phyloP scores from a whole-genome alignment of 768 basidiomycete genomes.

The Amanita rimosa region DNA sequence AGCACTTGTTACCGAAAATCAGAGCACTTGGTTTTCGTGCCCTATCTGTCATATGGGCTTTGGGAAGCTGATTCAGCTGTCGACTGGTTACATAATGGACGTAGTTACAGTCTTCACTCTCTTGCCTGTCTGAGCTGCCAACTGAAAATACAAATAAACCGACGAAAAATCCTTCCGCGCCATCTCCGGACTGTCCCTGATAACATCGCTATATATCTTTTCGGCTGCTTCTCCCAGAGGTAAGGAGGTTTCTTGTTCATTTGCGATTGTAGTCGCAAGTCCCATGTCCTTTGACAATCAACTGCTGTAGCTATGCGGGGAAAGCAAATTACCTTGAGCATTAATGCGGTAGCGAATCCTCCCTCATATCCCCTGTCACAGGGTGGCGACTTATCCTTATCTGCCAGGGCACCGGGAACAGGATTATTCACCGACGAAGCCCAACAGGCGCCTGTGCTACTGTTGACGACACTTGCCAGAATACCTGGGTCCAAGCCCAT shows the following conservation, averaged over 20 bases:
- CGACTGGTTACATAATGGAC: conserved; percentile 3
- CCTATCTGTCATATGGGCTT: conserved; percentile 21
- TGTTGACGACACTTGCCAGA: conserved; percentile 78
- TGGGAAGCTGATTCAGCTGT: neutral
- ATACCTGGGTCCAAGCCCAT: conserved; percentile 71
- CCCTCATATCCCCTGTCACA: conserved; percentile 79
- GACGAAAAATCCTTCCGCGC: conserved; percentile 71
- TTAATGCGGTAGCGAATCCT: conserved; percentile 74
- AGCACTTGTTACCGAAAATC: conserved; percentile 49
- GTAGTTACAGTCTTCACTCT: neutral
- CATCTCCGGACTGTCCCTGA: conserved; percentile 45
- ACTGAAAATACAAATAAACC: conserved; percentile 52
- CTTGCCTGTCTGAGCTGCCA: neutral
- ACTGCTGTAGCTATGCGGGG: neutral
- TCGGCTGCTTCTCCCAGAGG: conserved; percentile 60
- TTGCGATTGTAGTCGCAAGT: conserved; percentile 59
- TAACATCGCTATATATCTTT: conserved; percentile 46
- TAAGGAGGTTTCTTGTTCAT: conserved; percentile 33
- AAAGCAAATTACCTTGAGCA: conserved; percentile 55
- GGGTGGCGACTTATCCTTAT: conserved; percentile 63
- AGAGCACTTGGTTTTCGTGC: conserved; percentile 48
- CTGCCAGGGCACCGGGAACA: conserved; percentile 61
- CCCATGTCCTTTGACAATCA: conserved; percentile 59
- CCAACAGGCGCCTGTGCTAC: conserved; percentile 77
- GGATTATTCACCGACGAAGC: conserved; percentile 82